A percentile compares a stretch with the other conserved stretches of the same genome.
Evolutionary conservation across 257 asterid genomes (phyloP).

Genomic region (Linderniella brevidens): DNA sequence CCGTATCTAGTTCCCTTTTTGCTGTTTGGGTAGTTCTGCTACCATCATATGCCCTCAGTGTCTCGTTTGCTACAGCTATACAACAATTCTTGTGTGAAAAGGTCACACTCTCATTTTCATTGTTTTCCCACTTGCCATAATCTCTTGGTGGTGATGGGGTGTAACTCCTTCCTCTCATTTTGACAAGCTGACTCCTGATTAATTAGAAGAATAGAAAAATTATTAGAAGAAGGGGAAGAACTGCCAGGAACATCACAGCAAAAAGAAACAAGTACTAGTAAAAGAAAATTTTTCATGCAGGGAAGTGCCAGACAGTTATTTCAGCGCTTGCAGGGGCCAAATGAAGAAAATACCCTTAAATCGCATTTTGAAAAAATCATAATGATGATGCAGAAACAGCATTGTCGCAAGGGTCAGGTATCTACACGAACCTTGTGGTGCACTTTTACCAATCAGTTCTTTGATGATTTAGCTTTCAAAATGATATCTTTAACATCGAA

Average conservation of each 20-base stretch:
- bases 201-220: too few species aligned
- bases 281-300: conserved; percentile 22
- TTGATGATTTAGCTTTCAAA: not conserved
- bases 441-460: conserved; percentile 4
- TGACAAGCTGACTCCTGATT: too few species aligned
- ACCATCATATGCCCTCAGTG: not conserved
- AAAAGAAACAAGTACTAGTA: too few species aligned
- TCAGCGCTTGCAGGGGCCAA: conserved; percentile 88
- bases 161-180: conserved; percentile 90
- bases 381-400: conserved; percentile 47
- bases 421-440: conserved; percentile 1
- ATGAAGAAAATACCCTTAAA: conserved; percentile 85
- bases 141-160: conserved; percentile 94
- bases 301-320: conserved; percentile 95
- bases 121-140: conserved; percentile 17
- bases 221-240: too few species aligned
- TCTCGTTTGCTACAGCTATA: not conserved
- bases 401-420: conserved; percentile 58
- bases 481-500: conserved; percentile 19
- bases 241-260: too few species aligned
- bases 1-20: too few species aligned
- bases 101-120: conserved; percentile 4
- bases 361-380: conserved; percentile 90
- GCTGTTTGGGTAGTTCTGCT: not conserved
- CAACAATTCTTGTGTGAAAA: not conserved